Evolutionary conservation across 2,329 filamentous ascomycete species (phyloP).

Genomic region (Aspergillus texensis): DNA sequence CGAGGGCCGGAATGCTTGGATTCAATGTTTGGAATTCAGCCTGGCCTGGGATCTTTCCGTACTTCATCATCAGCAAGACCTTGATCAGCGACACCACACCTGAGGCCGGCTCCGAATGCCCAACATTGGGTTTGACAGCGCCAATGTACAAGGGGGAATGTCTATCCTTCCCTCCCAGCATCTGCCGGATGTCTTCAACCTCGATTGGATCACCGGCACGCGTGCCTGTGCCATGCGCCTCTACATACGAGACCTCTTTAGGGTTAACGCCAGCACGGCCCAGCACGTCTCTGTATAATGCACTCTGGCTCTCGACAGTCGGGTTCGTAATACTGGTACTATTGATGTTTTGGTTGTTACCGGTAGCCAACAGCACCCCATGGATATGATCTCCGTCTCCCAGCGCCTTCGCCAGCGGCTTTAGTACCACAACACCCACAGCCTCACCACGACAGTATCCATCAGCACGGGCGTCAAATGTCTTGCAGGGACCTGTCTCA

Average conservation of each 20-base stretch:
- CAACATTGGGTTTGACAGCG: constrained; percentile 37
- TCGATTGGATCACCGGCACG: constrained; percentile 34
- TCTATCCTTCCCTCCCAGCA: constrained; percentile 16
- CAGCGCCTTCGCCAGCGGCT: constrained; percentile 48
- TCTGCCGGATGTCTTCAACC: constrained; percentile 21
- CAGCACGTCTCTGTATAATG: constrained; percentile 31
- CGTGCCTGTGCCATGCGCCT: constrained; percentile 38
- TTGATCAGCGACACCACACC: constrained; percentile 35
- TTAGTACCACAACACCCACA: constrained; percentile 48
- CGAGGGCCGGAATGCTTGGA: constrained; percentile 15
- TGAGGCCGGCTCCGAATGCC: constrained; percentile 36
- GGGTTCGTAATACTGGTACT: constrained; percentile 18
- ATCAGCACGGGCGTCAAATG: constrained; percentile 51
- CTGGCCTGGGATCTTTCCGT: constrained; percentile 27
- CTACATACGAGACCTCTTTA: constrained; percentile 30
- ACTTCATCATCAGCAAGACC: constrained; percentile 31
- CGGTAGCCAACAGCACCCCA: constrained; percentile 38
- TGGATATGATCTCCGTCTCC: constrained; percentile 49
- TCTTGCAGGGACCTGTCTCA: constrained; percentile 49
- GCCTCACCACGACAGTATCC: constrained; percentile 56
- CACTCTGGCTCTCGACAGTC: constrained; percentile 19
- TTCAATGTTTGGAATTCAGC: constrained; percentile 29
- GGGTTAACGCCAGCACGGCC: constrained; percentile 21
- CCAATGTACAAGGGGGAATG: not conserved
- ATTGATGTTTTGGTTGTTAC: constrained; percentile 29